Conservation (phyloP, 2,329 filamentous ascomycete species). For the Penicillium paneum region DNA sequence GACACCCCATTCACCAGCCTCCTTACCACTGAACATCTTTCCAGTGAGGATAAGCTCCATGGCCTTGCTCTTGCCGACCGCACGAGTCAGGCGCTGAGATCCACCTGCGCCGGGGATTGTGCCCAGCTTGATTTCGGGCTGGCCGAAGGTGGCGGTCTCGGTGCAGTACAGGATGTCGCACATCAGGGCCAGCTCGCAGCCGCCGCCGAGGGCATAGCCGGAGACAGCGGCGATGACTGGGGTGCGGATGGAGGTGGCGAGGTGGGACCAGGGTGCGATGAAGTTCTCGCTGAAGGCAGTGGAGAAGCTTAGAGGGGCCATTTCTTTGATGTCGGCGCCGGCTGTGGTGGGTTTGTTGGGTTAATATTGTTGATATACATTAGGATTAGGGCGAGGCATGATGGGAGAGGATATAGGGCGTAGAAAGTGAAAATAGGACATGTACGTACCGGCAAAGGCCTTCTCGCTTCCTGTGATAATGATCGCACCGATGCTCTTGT, state of each 20-base stretch:
- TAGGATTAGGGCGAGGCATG: background rate
- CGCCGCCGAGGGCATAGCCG: conserved; percentile 89
- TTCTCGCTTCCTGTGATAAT: conserved; percentile 84
- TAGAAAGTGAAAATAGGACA: background rate
- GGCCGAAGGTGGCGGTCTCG: conserved; percentile 81
- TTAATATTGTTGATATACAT: background rate
- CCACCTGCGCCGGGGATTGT: conserved; percentile 90
- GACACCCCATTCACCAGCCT: conserved; percentile 87
- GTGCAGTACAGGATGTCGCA: conserved; percentile 93
- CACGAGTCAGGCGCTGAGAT: conserved; percentile 79
- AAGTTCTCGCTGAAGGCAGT: conserved; percentile 85
- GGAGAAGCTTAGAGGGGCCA: conserved; percentile 87
- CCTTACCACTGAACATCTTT: conserved; percentile 74
- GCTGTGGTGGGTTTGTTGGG: conserved; percentile 45
- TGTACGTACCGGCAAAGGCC: conserved; percentile 68
- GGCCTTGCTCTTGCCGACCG: conserved; percentile 76
- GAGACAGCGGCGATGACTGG: conserved; percentile 92
- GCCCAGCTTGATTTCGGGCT: conserved; percentile 95
- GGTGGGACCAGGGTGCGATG: conserved; percentile 89
- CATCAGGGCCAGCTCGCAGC: conserved; percentile 97
- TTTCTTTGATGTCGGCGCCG: conserved; percentile 98
- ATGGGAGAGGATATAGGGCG: too few species aligned
- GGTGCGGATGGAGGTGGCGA: conserved; percentile 82
- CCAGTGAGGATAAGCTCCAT: conserved; percentile 93
- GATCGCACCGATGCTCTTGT: conserved; percentile 69